Percentiles rank a stretch among this genome's conserved stretches.
These are phyloP conservation scores for Backusella morwellensis DNA, from an alignment of 192 early-diverging fungal species.

Conservation along the genomic window DNA sequence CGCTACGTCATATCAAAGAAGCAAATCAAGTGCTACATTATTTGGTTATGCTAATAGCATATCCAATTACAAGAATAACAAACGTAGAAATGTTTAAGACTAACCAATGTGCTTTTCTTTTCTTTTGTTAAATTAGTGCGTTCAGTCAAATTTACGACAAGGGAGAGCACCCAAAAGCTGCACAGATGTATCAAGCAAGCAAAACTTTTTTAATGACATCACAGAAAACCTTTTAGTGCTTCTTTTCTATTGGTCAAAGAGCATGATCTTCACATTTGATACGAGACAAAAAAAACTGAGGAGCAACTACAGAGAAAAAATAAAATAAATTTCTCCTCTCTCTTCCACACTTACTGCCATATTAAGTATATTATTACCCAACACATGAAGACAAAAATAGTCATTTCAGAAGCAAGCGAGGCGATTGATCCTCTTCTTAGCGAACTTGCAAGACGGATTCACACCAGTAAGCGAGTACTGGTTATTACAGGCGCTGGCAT, in stretches of 20 bases:
- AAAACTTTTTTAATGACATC: not conserved
- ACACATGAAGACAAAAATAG: slow-evolving; percentile 26
- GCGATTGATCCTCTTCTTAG: slow-evolving; percentile 28
- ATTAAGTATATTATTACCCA: not conserved
- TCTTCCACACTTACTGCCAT: not conserved
- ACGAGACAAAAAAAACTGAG: not conserved
- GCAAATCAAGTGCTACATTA: not conserved
- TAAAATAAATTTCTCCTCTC: not conserved
- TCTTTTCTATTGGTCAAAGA: not conserved
- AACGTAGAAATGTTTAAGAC: not conserved
- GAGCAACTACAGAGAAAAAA: not conserved
- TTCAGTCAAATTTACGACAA: not conserved
- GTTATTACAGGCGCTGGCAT: slow-evolving; percentile 90
- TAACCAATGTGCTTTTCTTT: not conserved
- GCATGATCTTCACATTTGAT: slow-evolving; percentile 3
- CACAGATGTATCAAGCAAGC: not conserved
- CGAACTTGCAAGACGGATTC: slow-evolving; percentile 31
- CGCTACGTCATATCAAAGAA: not conserved
- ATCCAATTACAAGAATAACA: not conserved
- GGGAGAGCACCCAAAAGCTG: not conserved
- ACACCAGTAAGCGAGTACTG: slow-evolving; percentile 50
- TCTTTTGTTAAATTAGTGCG: not conserved
- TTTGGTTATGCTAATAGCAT: not conserved
- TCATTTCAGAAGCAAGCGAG: slow-evolving; percentile 31
- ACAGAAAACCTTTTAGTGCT: not conserved